A percentile compares a stretch with the other conserved stretches of the same genome.
phyloP scores from a whole-genome alignment of 805 yeast genomes.

The Metschnikowia gelsemii region DNA sequence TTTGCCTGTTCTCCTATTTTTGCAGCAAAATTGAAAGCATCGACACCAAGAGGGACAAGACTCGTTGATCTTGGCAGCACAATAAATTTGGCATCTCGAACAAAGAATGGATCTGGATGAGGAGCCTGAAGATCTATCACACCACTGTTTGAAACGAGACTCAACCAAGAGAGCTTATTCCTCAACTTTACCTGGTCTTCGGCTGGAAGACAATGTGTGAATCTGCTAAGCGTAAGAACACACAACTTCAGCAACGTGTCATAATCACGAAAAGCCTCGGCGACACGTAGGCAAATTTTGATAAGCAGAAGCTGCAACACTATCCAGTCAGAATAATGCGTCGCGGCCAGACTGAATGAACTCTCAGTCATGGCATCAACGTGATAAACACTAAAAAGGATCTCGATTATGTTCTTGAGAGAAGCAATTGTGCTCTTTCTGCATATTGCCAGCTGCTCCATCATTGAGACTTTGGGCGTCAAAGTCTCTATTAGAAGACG shows the following conservation, averaged over 20 bases:
- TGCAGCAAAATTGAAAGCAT: not conserved
- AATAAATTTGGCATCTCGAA: slow-evolving; percentile 48
- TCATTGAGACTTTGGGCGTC: slow-evolving; percentile 36
- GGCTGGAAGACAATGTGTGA: slow-evolving; percentile 50
- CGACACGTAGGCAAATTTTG: slow-evolving; percentile 50
- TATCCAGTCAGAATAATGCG: slow-evolving; percentile 46
- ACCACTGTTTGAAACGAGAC: slow-evolving; percentile 24
- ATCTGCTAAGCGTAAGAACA: slow-evolving; percentile 54
- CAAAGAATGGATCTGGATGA: slow-evolving; percentile 75
- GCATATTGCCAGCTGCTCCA: slow-evolving; percentile 2
- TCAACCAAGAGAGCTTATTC: slow-evolving; percentile 28
- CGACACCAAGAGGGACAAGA: slow-evolving; percentile 9
- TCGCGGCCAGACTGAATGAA: slow-evolving; percentile 20
- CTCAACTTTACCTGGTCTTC: slow-evolving; percentile 56
- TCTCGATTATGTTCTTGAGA: slow-evolving; percentile 46
- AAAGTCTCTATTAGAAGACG: slow-evolving; percentile 60
- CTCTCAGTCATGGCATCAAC: slow-evolving; percentile 42
- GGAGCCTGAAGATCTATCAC: slow-evolving; percentile 28
- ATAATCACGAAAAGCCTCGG: slow-evolving; percentile 50
- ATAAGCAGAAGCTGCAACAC: slow-evolving; percentile 56
- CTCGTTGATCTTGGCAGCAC: slow-evolving; percentile 8
- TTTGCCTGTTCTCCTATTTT: slow-evolving; percentile 3
- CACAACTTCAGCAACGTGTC: slow-evolving; percentile 44
- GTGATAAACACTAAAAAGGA: slow-evolving; percentile 54
- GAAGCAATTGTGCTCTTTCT: slow-evolving; percentile 7